Evolutionary conservation across 31 red algal species (phyloP), one percentile per base, ranked within the genome.

Genomic region (Asparagopsis taxiformis): DNA sequence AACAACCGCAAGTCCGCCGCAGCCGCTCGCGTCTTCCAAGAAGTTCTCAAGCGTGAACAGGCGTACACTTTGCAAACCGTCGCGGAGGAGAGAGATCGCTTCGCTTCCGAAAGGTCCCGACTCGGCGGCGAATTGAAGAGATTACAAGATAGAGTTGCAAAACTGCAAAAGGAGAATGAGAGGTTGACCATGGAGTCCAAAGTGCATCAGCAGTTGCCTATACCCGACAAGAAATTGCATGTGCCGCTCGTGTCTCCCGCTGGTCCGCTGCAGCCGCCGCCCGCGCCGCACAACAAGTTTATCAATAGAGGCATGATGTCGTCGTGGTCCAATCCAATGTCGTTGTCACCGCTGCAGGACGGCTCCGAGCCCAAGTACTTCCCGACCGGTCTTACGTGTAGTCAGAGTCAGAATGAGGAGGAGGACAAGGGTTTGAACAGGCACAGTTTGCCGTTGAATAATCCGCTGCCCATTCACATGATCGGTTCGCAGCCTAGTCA

Each of bases 1-100:
- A 58, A 58, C 54, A 58, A 58, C 25, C 54, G 54, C 54, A 58
- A 58, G 54, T 58, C 54, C 54, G 54, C 54, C 54, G 54, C n/a
- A 21, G 54, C 54, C 25, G 54, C 54, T n/a, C n/a, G 54, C 8
- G 54, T 58, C 54, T 58, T 26, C 25, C 54, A 58, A n/a, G 54
- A 58, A n/a, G 54, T 58, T 7, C 54, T 58, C 21, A 58, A 29
- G 54, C n/a, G 54, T 7, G 54, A 58, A n/a, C 54, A 58, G 8
- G n/a, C 54, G 10, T n/a, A 58, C 54, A 29, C 54, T 7, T 21
- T 58, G 10, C n/a, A 29, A n/a, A 29, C n/a, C 8, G 54, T 58
- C 8, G 25, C 54, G 54, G 21, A 26, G n/a, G 54, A 58, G 54
- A 21, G 54, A 8, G 54, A 58, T 46, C 54, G 25, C 19, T 58